Evolutionary conservation across 176 grass and related monocot species (phyloP).

Genomic region (Eleusine indica): DNA sequence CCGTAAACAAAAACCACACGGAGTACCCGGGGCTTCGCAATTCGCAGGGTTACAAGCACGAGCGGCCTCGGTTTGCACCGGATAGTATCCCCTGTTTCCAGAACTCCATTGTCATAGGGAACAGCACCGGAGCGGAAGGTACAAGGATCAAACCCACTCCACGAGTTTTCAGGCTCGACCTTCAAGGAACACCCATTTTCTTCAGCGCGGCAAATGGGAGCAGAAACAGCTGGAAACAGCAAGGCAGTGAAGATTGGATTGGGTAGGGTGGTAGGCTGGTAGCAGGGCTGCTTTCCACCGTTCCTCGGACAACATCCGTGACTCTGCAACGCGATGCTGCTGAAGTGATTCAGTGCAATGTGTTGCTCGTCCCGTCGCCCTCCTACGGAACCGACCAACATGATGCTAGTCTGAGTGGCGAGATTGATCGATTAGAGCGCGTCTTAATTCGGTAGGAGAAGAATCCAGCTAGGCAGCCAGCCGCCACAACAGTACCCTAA

Average conservation of each 20-base stretch:
- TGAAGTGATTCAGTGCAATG: background rate
- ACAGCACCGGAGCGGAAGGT: background rate
- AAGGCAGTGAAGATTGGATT: background rate
- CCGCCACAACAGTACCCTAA: background rate
- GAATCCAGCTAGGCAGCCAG: background rate
- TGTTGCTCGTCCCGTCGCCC: background rate
- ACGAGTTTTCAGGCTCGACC: background rate
- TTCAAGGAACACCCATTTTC: background rate
- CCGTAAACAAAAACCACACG: conserved; percentile 25
- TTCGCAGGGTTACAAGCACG: conserved; percentile 38
- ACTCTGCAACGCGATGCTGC: background rate
- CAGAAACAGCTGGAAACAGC: conserved; percentile 23
- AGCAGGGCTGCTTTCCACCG: conserved; percentile 22
- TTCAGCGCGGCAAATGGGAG: background rate
- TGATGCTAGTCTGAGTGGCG: background rate
- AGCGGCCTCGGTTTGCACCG: conserved; percentile 13
- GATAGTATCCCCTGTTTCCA: background rate
- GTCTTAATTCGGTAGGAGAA: background rate
- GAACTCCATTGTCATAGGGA: conserved; percentile 10
- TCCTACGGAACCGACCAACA: background rate
- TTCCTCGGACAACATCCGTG: background rate
- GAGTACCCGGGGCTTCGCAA: background rate
- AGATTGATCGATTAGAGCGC: background rate
- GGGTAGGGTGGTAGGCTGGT: background rate
- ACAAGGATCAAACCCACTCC: background rate